phyloP scores from a whole-genome alignment of 139 green algal genomes.

The Coelastrella sp. region DNA sequence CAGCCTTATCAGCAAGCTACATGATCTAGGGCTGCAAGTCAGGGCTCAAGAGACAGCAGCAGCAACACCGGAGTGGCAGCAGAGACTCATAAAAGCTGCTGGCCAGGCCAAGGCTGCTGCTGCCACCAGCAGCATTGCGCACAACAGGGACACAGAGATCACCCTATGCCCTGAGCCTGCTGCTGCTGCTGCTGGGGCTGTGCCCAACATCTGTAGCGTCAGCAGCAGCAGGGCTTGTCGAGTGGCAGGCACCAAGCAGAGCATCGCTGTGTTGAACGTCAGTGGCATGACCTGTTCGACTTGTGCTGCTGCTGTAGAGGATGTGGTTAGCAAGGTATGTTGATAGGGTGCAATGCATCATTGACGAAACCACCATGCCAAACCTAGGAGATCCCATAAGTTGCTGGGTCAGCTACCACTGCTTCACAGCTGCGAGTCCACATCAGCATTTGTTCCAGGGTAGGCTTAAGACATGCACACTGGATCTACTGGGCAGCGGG shows the following conservation, averaged over 20 bases:
- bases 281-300: slow-evolving; percentile 27
- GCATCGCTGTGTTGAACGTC: neutral
- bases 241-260: too few relatives aligned
- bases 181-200: neutral
- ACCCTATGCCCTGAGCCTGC: neutral
- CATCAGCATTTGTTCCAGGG: too few relatives aligned
- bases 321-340: slow-evolving; percentile 55
- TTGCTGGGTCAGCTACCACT: too few relatives aligned
- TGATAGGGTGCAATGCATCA: neutral
- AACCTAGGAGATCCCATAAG: too few relatives aligned
- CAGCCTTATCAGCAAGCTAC: neutral
- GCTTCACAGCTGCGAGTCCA: too few relatives aligned
- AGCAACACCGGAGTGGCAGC: neutral
- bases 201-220: neutral
- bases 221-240: neutral
- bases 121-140: too few relatives aligned
- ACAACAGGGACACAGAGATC: too few relatives aligned
- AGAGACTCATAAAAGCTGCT: neutral
- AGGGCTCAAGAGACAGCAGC: neutral
- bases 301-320: slow-evolving; percentile 82
- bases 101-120: neutral
- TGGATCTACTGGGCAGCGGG: too few relatives aligned
- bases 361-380: too few relatives aligned
- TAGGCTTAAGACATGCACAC: too few relatives aligned
- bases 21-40: neutral